Conservation (phyloP, 2,329 filamentous ascomycete genomes). For the Aspergillus texensis region DNA sequence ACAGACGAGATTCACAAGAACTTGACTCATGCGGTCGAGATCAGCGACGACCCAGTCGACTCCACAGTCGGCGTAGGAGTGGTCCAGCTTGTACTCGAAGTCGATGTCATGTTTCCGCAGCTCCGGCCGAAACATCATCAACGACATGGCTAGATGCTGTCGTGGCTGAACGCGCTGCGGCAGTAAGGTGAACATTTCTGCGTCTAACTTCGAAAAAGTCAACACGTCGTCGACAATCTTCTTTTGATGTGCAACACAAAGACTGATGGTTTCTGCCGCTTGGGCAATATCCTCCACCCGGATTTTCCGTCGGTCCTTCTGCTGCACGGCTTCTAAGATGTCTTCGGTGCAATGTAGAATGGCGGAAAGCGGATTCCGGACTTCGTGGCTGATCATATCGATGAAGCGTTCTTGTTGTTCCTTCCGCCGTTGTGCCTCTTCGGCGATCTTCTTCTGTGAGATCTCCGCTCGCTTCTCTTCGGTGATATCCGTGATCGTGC, state of each 20-base stretch:
- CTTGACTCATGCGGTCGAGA: conserved; percentile 73
- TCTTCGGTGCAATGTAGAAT: conserved; percentile 63
- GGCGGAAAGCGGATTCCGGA: conserved; percentile 60
- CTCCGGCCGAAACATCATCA: conserved; percentile 80
- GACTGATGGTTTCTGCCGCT: conserved; percentile 74
- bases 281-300: conserved; percentile 67
- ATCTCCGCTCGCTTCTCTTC: conserved; percentile 83
- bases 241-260: conserved; percentile 80
- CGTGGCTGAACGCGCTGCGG: conserved; percentile 70
- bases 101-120: conserved; percentile 69
- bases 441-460: conserved; percentile 73
- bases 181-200: conserved; percentile 71
- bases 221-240: conserved; percentile 75
- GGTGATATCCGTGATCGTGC: conserved; percentile 75
- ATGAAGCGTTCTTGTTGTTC: conserved; percentile 80
- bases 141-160: conserved; percentile 64
- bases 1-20: conserved; percentile 77
- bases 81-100: conserved; percentile 65
- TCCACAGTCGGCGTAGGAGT: conserved; percentile 60
- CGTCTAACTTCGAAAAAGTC: conserved; percentile 75
- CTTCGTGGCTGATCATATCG: conserved; percentile 66
- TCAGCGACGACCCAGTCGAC: conserved; percentile 71
- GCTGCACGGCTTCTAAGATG: conserved; percentile 27
- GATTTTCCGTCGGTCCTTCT: conserved; percentile 9
- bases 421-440: conserved; percentile 81